Conservation (phyloP, 768 basidiomycete species). For the Boletus rufocinnamomeus region DNA sequence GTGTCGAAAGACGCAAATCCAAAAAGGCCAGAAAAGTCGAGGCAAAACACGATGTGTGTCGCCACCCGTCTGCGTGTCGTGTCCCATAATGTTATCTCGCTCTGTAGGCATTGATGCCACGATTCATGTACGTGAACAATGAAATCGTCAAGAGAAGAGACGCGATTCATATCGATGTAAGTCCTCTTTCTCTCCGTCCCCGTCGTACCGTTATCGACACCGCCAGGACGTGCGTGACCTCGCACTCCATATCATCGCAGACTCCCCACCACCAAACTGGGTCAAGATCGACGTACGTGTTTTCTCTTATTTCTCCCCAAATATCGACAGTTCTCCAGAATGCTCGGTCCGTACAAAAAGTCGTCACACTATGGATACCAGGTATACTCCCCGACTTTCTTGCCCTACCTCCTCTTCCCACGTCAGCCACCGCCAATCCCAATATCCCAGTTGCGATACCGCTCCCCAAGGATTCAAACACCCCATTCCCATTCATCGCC, state of each 20-base stretch:
- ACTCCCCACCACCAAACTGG: conserved; percentile 86
- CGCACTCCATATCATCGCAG: conserved; percentile 76
- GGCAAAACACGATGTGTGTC: conserved; percentile 60
- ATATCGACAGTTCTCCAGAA: conserved; percentile 50
- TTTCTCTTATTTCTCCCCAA: neutral
- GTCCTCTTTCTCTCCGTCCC: conserved; percentile 18
- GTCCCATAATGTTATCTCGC: neutral
- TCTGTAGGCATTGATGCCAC: conserved; percentile 42
- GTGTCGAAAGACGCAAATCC: conserved; percentile 68
- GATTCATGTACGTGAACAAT: conserved; percentile 78
- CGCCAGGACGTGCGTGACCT: conserved; percentile 86
- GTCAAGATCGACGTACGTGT: conserved; percentile 72
- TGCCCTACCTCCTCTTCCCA: conserved; percentile 68
- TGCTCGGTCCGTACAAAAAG: conserved; percentile 67
- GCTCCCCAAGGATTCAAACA: conserved; percentile 33
- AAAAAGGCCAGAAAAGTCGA: conserved; percentile 67
- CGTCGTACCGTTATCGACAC: neutral
- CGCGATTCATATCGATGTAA: conserved; percentile 79
- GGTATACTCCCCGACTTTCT: conserved; percentile 80
- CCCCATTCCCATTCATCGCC: conserved; percentile 64
- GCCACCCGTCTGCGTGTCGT: neutral
- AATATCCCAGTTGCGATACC: conserved; percentile 56
- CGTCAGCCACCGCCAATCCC: conserved; percentile 60
- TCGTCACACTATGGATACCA: conserved; percentile 82
- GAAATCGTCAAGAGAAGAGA: conserved; percentile 74